A percentile compares a stretch with the other conserved stretches of the same genome.
Evolutionary conservation across 257 asterid species (phyloP).

Genomic region (Apocynum venetum): DNA sequence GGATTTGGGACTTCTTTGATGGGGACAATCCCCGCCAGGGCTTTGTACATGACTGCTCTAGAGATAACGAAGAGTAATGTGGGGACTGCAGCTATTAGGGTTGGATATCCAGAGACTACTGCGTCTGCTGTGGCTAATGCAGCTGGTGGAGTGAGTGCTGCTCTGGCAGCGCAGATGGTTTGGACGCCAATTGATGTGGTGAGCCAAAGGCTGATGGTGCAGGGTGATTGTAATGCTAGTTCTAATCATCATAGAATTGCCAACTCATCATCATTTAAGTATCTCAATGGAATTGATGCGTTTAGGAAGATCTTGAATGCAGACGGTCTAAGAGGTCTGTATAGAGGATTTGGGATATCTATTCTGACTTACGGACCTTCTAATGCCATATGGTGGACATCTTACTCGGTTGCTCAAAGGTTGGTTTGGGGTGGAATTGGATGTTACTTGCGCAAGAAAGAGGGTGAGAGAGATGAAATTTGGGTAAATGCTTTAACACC

Average conservation of each 20-base stretch:
- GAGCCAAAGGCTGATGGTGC: conserved; percentile 79
- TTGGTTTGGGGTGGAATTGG: conserved; percentile 62
- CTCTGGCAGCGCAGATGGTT: conserved; percentile 64
- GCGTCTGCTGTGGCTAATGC: conserved; percentile 62
- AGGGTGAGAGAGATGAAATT: conserved; percentile 23
- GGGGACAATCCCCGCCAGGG: conserved; percentile 81
- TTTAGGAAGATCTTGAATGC: conserved; percentile 50
- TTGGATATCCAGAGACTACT: conserved; percentile 53
- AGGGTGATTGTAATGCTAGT: conserved; percentile 20
- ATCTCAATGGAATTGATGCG: conserved; percentile 57
- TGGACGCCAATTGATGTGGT: conserved; percentile 87
- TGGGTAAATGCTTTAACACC: conserved; percentile 31
- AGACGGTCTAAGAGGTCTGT: conserved; percentile 68
- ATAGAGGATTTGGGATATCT: conserved; percentile 80
- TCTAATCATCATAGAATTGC: no score
- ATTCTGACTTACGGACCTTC: conserved; percentile 70
- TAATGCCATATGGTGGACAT: conserved; percentile 82
- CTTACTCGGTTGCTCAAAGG: conserved; percentile 62
- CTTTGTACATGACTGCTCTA: conserved; percentile 67
- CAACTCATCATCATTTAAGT: conserved; percentile 26
- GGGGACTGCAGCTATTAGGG: conserved; percentile 42
- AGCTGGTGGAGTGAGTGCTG: conserved; percentile 70
- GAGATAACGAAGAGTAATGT: conserved; percentile 75
- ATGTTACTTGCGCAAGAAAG: conserved; percentile 36
- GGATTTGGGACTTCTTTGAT: conserved; percentile 75